phyloP scores from a whole-genome alignment of 2,329 filamentous ascomycete species.

The Whalleya microplaca region DNA sequence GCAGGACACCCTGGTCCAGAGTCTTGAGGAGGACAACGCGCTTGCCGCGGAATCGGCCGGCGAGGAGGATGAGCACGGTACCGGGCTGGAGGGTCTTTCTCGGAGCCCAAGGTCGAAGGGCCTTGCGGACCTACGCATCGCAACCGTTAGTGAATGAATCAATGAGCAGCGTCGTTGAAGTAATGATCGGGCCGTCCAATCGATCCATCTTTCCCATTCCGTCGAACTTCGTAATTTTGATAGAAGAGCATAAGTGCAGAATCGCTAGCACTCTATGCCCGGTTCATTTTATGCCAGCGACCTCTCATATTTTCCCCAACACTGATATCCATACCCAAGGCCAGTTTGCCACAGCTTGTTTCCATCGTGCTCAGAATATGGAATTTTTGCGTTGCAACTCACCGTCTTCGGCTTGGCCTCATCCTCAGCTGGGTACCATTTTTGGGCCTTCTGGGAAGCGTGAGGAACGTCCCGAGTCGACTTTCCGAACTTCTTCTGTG shows the following conservation, averaged over 20 bases:
- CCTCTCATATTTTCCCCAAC: background rate
- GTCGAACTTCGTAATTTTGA: constrained; percentile 1
- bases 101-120: constrained; percentile 83
- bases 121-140: constrained; percentile 82
- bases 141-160: constrained; percentile 32
- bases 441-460: constrained; percentile 89
- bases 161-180: background rate
- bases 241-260: constrained; percentile 3
- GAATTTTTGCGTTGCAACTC: constrained; percentile 54
- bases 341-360: background rate
- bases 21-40: constrained; percentile 98
- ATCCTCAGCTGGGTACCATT: constrained; percentile 98
- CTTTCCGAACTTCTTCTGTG: constrained; percentile 94
- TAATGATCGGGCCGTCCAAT: background rate
- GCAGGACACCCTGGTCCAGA: constrained; percentile 95
- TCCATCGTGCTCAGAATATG: constrained; percentile 6
- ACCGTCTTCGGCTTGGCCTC: constrained; percentile 91
- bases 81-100: constrained; percentile 91
- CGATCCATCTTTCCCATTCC: constrained; percentile 4
- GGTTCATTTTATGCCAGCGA: background rate
- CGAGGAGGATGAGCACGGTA: constrained; percentile 97
- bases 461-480: constrained; percentile 90
- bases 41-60: constrained; percentile 99
- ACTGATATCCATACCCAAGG: background rate
- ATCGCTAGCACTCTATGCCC: background rate